Evolutionary conservation across 1,284 basidiomycete species (phyloP).

Genomic region (Rhodotorula sp.): DNA sequence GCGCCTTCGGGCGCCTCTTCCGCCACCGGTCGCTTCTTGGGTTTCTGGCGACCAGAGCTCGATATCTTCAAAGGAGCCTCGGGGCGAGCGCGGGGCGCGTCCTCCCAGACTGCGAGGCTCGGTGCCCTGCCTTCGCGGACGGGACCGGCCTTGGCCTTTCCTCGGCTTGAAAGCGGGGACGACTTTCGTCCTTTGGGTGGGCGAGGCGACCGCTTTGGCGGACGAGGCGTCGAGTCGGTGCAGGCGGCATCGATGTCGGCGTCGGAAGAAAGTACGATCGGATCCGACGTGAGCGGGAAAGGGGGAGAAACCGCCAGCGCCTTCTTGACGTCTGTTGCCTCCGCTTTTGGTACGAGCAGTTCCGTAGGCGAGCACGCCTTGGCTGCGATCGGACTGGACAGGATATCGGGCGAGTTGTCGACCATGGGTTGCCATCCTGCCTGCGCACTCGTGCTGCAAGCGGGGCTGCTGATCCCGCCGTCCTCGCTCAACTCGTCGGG

Average conservation of each 20-base stretch:
- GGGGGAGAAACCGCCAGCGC: background rate
- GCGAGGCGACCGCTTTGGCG: slow-evolving; percentile 4
- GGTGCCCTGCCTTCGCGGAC: background rate
- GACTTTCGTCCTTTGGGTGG: background rate
- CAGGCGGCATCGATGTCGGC: background rate
- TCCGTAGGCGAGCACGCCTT: background rate
- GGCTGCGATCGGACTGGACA: slow-evolving; percentile 4
- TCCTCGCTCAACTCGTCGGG: background rate
- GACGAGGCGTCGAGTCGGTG: background rate
- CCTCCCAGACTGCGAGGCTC: background rate
- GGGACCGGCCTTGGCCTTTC: background rate
- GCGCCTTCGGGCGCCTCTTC: background rate
- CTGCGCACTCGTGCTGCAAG: background rate
- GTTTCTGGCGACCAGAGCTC: background rate
- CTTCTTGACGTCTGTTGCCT: background rate
- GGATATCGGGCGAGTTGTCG: background rate
- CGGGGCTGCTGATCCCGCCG: slow-evolving; percentile 26
- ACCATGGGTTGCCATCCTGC: slow-evolving; percentile 13
- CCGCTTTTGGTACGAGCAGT: background rate
- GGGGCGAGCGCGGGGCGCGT: background rate
- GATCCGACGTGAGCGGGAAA: slow-evolving; percentile 32
- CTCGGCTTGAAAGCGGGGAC: background rate
- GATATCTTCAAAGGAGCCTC: background rate
- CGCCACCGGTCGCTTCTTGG: background rate
- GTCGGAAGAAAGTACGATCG: slow-evolving; percentile 30